phyloP scores from a whole-genome alignment of 768 basidiomycete genomes.

The Pisolithus tinctorius region DNA sequence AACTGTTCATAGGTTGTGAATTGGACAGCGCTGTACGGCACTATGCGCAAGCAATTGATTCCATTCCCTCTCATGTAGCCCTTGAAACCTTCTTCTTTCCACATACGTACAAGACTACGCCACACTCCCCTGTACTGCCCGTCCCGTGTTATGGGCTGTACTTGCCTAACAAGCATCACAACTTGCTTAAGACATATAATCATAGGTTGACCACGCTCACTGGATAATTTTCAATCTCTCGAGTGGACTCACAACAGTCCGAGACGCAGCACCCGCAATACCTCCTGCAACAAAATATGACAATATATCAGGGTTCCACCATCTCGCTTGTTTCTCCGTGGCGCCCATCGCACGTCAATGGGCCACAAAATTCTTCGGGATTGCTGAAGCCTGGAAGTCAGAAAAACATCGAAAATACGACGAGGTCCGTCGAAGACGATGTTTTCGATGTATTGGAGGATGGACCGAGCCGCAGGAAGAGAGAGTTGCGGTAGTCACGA shows the following conservation, averaged over 20 bases:
- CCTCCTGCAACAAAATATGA: constrained; percentile 53
- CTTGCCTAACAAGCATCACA: constrained; percentile 54
- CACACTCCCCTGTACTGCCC: constrained; percentile 80
- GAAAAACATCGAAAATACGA: neutral
- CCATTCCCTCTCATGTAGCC: constrained; percentile 94
- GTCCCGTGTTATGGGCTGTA: constrained; percentile 63
- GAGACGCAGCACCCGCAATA: constrained; percentile 57
- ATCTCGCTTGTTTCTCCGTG: constrained; percentile 20
- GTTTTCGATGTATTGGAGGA: neutral
- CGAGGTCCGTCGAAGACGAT: neutral
- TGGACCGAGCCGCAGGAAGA: neutral
- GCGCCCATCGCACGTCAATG: constrained; percentile 15
- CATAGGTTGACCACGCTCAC: constrained; percentile 40
- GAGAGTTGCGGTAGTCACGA: no score
- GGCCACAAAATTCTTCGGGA: neutral
- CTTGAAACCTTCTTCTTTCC: constrained; percentile 86
- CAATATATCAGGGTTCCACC: constrained; percentile 25
- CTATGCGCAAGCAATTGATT: constrained; percentile 87
- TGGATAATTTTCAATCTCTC: constrained; percentile 96
- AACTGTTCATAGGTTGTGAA: constrained; percentile 87
- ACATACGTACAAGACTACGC: constrained; percentile 76
- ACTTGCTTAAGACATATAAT: constrained; percentile 1
- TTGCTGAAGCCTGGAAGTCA: neutral
- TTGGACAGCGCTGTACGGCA: constrained; percentile 87
- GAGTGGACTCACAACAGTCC: constrained; percentile 88